Evolutionary conservation across 768 basidiomycete genomes (phyloP), one percentile per base, ranked within the genome.

Genomic region (Artomyces pyxidatus): DNA sequence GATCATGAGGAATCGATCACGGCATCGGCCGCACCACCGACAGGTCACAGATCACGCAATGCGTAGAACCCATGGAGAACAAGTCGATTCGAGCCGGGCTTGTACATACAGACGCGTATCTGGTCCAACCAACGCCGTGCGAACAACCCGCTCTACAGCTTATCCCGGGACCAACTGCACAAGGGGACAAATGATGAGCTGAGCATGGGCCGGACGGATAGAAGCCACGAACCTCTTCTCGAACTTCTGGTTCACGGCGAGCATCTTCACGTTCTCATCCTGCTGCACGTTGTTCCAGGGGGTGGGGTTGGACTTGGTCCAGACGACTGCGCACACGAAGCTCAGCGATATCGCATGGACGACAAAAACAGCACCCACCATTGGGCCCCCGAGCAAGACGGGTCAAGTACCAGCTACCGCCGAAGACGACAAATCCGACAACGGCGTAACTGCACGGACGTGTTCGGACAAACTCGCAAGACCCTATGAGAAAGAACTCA

Each of bases 281-380:
- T 75, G 81, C 63, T 86, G 74, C 62, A 92, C 76, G 49, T 78
- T 74, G 68, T 88, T 88, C 87, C 88, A 93, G n/a, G 91, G 91
- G 19, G 81, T 82, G 29, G 89, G 89, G 74, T 94, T 93, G 64
- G 61, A 64, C 64, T 69, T 76, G 58, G 80, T 74, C 81, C 80
- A 82, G 49, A 81, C 64, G 48, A 80, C 78, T 79, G 49, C 4
- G 48, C 29, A 41, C 42, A 42, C 27, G 23, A n/a, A 42, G 27
- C 45, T 25, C 6, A 12, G 35, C 19, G 47, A 48, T 11, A 16
- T 29, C n/a, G 26, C 22, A n/a, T 44, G 32, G 37, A 19, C 22
- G 14, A 9, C 39, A 10, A 48, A 40, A 21, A n/a, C 55, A 11
- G 26, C 7, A 60, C 62, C 52, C 50, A 66, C 73, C 64, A 48